A percentile compares a stretch with the other conserved stretches of the same genome.
These are phyloP conservation scores for Notholithocarpus densiflorus DNA, from an alignment of 306 rosid species.

Conservation along the genomic window DNA sequence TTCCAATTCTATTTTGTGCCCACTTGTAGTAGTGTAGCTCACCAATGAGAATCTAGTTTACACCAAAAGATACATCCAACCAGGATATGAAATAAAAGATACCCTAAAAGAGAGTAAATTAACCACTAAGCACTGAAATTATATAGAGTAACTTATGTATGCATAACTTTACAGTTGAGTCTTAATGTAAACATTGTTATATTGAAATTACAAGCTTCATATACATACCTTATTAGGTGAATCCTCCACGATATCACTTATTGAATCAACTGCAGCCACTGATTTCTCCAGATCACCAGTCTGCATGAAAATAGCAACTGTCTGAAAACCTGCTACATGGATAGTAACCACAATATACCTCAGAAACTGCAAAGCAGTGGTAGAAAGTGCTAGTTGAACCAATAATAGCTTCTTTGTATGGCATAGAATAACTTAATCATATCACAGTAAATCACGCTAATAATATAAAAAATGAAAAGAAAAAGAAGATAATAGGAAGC, in stretches of 20 bases:
- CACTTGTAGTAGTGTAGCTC: no score
- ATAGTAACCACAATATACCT: constrained; percentile 88
- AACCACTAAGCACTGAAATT: background rate
- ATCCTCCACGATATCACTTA: constrained; percentile 69
- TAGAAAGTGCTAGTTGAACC: constrained; percentile 34
- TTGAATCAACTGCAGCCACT: constrained; percentile 47
- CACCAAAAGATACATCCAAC: background rate
- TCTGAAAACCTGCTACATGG: constrained; percentile 99
- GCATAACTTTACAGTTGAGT: constrained; percentile 2
- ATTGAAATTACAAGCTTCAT: constrained; percentile 11
- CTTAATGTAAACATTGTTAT: background rate
- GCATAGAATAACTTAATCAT: constrained; percentile 15
- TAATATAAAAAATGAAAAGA: constrained; percentile 6
- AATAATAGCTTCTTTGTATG: constrained; percentile 21
- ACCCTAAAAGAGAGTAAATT: background rate
- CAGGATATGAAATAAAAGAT: background rate
- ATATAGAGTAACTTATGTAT: background rate
- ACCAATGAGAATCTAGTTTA: background rate
- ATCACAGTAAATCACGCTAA: constrained; percentile 8
- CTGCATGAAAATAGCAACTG: constrained; percentile 99
- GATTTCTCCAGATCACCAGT: constrained; percentile 73
- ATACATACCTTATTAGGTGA: constrained; percentile 80
- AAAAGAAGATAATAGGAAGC: constrained; percentile 2
- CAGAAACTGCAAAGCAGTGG: constrained; percentile 59
- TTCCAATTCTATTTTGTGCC: no score